phyloP scores from a whole-genome alignment of 2,329 filamentous ascomycete species.

The Exophiala phaeomuriformis region DNA sequence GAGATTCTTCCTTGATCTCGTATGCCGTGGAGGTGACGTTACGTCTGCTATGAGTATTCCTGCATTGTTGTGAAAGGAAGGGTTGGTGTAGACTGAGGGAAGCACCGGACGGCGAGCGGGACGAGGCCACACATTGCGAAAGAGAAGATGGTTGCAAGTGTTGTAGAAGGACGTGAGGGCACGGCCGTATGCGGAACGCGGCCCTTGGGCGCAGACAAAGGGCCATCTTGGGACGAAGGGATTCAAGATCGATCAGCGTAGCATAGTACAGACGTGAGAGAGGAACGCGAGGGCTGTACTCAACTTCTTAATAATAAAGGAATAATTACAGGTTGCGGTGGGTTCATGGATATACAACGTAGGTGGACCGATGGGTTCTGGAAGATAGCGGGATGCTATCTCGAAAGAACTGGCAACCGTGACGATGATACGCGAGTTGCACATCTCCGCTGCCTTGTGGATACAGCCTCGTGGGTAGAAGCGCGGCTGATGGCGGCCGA shows the following conservation, averaged over 20 bases:
- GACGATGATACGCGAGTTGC: constrained; percentile 2
- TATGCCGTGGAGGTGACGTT: constrained; percentile 20
- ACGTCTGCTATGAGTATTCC: constrained; percentile 19
- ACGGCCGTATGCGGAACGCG: not conserved
- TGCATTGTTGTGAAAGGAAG: constrained; percentile 8
- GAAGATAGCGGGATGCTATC: not conserved
- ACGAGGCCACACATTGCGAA: not conserved
- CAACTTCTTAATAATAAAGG: not conserved
- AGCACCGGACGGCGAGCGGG: not conserved
- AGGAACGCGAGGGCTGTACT: not conserved
- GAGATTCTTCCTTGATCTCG: not conserved
- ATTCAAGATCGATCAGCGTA: not conserved
- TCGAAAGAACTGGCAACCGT: not conserved
- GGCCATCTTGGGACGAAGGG: constrained; percentile 5
- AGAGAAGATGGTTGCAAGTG: not conserved
- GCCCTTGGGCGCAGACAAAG: constrained; percentile 1
- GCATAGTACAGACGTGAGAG: not conserved
- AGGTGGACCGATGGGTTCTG: not conserved
- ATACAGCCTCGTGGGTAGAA: not conserved
- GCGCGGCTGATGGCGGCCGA: no score
- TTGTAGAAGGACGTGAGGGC: constrained; percentile 1
- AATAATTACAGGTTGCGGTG: not conserved
- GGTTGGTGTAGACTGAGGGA: not conserved
- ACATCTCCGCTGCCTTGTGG: not conserved
- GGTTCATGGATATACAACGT: not conserved